phyloP scores from a whole-genome alignment of 768 basidiomycete species.

The Mrakia frigida region DNA sequence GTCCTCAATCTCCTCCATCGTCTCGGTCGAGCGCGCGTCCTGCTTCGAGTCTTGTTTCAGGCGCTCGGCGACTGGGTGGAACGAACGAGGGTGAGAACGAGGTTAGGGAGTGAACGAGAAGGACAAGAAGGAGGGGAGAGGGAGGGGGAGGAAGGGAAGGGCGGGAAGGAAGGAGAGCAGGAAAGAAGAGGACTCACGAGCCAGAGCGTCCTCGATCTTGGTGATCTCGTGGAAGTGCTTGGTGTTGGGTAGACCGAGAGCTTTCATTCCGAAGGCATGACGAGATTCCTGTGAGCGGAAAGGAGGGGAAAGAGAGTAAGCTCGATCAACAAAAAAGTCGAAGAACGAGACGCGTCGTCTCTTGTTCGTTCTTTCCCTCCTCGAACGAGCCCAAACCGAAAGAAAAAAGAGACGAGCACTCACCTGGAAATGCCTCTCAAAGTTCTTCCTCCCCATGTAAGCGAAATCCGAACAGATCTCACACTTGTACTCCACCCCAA shows the following conservation, averaged over 20 bases:
- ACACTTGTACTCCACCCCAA: conserved; percentile 96
- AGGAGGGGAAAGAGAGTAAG: not conserved
- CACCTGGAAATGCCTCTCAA: conserved; percentile 91
- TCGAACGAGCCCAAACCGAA: not conserved
- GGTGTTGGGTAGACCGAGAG: conserved; percentile 92
- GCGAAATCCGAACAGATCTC: conserved; percentile 96
- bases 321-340: not conserved
- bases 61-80: conserved; percentile 83
- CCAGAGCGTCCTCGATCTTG: conserved; percentile 89
- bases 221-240: conserved; percentile 99
- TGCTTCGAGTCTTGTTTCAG: conserved; percentile 93
- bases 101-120: too few species aligned
- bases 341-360: too few species aligned
- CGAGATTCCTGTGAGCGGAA: conserved; percentile 64
- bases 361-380: not conserved
- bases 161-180: too few species aligned
- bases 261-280: conserved; percentile 97
- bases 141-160: too few species aligned
- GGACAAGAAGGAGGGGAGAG: not conserved
- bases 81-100: not conserved
- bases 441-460: conserved; percentile 97
- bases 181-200: conserved; percentile 56
- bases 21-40: conserved; percentile 87
- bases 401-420: conserved; percentile 24
- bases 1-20: conserved; percentile 97